Evolutionary conservation across 805 yeast genomes (phyloP).

Genomic region (Kodamaea kakaduensis): DNA sequence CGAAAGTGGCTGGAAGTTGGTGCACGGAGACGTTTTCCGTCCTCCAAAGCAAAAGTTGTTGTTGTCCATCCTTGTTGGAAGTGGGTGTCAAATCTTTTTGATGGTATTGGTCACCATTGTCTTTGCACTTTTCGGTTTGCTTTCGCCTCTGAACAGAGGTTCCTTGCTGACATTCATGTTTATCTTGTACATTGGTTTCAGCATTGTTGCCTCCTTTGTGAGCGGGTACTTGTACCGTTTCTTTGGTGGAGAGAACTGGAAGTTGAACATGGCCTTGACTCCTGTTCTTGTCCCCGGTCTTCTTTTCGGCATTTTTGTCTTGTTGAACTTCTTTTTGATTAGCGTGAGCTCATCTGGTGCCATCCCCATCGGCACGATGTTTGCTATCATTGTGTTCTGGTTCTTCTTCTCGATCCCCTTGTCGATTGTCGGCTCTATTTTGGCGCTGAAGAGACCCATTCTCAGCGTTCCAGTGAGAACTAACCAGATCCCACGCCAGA

Average conservation of each 20-base stretch:
- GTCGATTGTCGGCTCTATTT: constrained; percentile 75
- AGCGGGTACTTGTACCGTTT: constrained; percentile 82
- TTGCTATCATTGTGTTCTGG: constrained; percentile 81
- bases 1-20: constrained; percentile 95
- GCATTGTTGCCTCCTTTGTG: constrained; percentile 81
- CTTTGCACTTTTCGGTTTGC: constrained; percentile 83
- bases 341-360: constrained; percentile 86
- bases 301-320: constrained; percentile 58
- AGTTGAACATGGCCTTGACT: constrained; percentile 73
- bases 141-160: constrained; percentile 94
- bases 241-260: constrained; percentile 92
- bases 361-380: constrained; percentile 85
- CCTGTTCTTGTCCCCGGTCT: constrained; percentile 84
- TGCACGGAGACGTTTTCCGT: constrained; percentile 93
- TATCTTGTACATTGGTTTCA: constrained; percentile 73
- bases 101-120: constrained; percentile 70
- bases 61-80: constrained; percentile 78
- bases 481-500: constrained; percentile 94
- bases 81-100: constrained; percentile 78
- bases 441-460: constrained; percentile 62
- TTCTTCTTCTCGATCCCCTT: constrained; percentile 79
- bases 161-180: constrained; percentile 88
- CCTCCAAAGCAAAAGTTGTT: constrained; percentile 68
- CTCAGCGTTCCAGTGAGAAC: constrained; percentile 77
- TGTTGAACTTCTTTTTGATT: constrained; percentile 78